Percentiles rank a stretch among this genome's conserved stretches.
Conservation (phyloP, 2,329 filamentous ascomycete genomes). For the Escovopsis sp. region DNA sequence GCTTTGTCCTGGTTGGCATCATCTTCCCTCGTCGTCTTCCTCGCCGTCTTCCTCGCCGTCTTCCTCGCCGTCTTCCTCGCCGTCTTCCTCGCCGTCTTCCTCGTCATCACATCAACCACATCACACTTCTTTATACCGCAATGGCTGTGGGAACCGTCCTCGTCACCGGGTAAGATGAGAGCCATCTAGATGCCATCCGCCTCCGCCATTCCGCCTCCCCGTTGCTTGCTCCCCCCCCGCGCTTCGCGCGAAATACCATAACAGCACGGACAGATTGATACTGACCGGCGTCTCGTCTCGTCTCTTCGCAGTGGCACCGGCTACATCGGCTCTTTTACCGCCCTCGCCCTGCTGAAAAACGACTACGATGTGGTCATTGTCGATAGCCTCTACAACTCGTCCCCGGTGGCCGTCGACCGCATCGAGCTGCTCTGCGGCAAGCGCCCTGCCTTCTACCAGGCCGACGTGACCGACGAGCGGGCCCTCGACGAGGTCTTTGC, state of each 20-base stretch:
- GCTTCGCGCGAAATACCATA: too few relatives aligned
- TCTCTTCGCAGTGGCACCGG: conserved; percentile 63
- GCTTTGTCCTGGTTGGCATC: too few relatives aligned
- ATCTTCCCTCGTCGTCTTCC: not conserved
- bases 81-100: not conserved
- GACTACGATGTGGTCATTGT: conserved; percentile 94
- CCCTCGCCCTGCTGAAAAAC: conserved; percentile 79
- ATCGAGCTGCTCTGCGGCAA: conserved; percentile 90
- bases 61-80: conserved; percentile 1
- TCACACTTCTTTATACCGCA: conserved; percentile 11
- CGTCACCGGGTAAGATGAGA: conserved; percentile 62
- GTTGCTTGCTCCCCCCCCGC: not conserved
- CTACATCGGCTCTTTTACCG: conserved; percentile 97
- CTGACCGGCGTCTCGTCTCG: not conserved
- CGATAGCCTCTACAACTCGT: conserved; percentile 96
- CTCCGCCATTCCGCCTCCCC: conserved; percentile 7
- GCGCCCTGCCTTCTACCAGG: conserved; percentile 69
- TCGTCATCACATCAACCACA: conserved; percentile 1
- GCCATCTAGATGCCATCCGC: too few relatives aligned
- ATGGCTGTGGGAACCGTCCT: conserved; percentile 83
- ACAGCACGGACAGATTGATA: too few relatives aligned
- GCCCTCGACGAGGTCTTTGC: conserved; percentile 76
- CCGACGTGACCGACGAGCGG: conserved; percentile 76
- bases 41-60: too few relatives aligned
- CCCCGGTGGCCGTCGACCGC: conserved; percentile 77